These are phyloP conservation scores for Ogataea nakhonphanomensis DNA, from an alignment of 805 yeast species.

Conservation along the genomic window DNA sequence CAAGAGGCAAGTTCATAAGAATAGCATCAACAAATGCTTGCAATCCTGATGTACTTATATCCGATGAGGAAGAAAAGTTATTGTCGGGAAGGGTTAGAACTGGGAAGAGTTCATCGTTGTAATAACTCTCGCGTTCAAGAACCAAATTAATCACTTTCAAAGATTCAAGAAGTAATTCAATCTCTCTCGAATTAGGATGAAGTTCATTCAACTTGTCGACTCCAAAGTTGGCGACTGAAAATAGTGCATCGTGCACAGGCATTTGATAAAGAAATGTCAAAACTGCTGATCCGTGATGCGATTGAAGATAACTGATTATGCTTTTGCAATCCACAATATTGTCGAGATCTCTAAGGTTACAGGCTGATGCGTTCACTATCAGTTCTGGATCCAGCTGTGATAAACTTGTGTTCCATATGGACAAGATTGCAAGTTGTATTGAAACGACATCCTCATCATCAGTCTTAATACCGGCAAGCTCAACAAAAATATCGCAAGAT, in stretches of 20 bases:
- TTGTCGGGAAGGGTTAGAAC: conserved; percentile 42
- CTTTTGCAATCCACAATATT: conserved; percentile 41
- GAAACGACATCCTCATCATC: conserved; percentile 35
- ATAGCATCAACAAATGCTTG: conserved; percentile 69
- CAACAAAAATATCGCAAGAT: conserved; percentile 60
- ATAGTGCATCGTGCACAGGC: conserved; percentile 51
- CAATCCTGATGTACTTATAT: conserved; percentile 56
- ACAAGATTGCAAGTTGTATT: conserved; percentile 54
- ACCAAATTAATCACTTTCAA: conserved; percentile 44
- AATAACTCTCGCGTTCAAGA: conserved; percentile 56
- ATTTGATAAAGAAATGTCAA: conserved; percentile 62
- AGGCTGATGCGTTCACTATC: conserved; percentile 49
- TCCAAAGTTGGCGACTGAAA: conserved; percentile 56
- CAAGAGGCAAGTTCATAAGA: conserved; percentile 62
- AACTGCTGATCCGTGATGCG: conserved; percentile 67
- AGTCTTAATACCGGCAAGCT: conserved; percentile 40
- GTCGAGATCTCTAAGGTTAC: conserved; percentile 43
- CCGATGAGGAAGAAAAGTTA: conserved; percentile 38
- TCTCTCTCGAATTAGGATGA: conserved; percentile 30
- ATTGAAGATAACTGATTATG: conserved; percentile 49
- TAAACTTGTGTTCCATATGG: conserved; percentile 47
- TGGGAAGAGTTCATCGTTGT: conserved; percentile 52
- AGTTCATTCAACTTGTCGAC: conserved; percentile 50
- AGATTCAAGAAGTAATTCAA: conserved; percentile 37
- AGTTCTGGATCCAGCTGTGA: conserved; percentile 50